Evolutionary conservation across 805 yeast species (phyloP).

Genomic region (Candida adriatica): DNA sequence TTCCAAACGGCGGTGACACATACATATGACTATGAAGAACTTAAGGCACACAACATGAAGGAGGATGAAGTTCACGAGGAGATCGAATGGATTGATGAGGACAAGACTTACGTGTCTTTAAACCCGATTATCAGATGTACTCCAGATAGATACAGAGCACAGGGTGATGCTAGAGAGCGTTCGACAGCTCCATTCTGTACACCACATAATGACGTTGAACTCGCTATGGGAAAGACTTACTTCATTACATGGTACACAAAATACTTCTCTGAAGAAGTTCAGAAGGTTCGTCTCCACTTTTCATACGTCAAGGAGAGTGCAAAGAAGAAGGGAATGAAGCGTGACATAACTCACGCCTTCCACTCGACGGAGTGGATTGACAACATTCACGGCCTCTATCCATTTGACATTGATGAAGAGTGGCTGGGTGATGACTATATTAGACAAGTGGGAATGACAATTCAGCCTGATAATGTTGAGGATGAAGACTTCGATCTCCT

Average conservation of each 20-base stretch:
- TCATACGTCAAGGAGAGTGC: slow-evolving; percentile 54
- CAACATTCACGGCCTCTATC: slow-evolving; percentile 53
- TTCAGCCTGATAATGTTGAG: slow-evolving; percentile 62
- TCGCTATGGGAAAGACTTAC: slow-evolving; percentile 57
- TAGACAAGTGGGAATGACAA: slow-evolving; percentile 53
- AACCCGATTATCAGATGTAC: slow-evolving; percentile 83
- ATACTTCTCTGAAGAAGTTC: slow-evolving; percentile 48
- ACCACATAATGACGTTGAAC: slow-evolving; percentile 55
- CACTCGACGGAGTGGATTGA: slow-evolving; percentile 68
- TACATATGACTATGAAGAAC: slow-evolving; percentile 49
- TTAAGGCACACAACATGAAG: slow-evolving; percentile 68
- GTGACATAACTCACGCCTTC: slow-evolving; percentile 41
- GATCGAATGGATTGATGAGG: slow-evolving; percentile 54
- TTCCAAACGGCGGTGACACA: slow-evolving; percentile 64
- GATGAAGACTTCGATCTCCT: slow-evolving; percentile 62
- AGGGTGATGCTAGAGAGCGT: slow-evolving; percentile 51
- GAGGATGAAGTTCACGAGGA: slow-evolving; percentile 54
- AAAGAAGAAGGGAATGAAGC: slow-evolving; percentile 49
- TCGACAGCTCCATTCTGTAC: slow-evolving; percentile 79
- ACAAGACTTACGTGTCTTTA: slow-evolving; percentile 60
- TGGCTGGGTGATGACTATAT: slow-evolving; percentile 56
- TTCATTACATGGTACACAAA: slow-evolving; percentile 79
- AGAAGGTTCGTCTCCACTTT: slow-evolving; percentile 60
- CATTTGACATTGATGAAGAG: slow-evolving; percentile 51
- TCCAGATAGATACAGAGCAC: slow-evolving; percentile 63